Base-by-base conservation (phyloP, 148 eudicot species). In the Persicaria tinctoria region DNA sequence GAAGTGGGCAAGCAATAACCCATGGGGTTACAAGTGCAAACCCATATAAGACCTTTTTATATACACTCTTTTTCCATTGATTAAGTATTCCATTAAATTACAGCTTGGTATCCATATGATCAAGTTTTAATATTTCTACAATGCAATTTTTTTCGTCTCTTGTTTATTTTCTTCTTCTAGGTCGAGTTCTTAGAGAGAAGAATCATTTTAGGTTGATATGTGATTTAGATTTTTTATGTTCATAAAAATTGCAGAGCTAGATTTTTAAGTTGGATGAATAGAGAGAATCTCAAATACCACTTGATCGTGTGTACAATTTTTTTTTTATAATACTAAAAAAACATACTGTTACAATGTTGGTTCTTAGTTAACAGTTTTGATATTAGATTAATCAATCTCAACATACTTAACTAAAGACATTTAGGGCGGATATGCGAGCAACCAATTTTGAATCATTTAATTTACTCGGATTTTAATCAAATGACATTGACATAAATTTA, bases 1-100 rank as follows among this genome's bases (percentile, higher is more conserved):
- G 48, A 68, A 68, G 46, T 68, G 72, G 72, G 72, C 72, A 68
- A 68, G 48, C 72, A 68, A 68, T 46, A 68, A 68, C 49, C 72
- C 72, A 68, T 68, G 72, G 72, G 72, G 72, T 0, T 68, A 68
- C 9, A 41, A 68, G 72, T 46, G 72, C 1, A 68, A 6, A 16
- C 48, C 72, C 16, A 13, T 10, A 16, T 20, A 12, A 11, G 20
- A 68, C 32, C 41, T 32, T 2, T 32, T 2, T 32, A 32, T 32
- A 32, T 32, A 32, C 41, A 32, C 41, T 32, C 3, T 32, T 32
- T 32, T 32, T 3, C 2, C 41, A 32, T 32, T 32, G 41, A 32
- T 1, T 1, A 2, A 2, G 41, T 32, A 32, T 32, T 17, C 64
- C 9, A 20, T 32, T 7, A 20, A 56, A 56, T 56, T 5, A 1